Base-by-base conservation (phyloP, 768 basidiomycete genomes). In the Rhizopogon roseolus region DNA sequence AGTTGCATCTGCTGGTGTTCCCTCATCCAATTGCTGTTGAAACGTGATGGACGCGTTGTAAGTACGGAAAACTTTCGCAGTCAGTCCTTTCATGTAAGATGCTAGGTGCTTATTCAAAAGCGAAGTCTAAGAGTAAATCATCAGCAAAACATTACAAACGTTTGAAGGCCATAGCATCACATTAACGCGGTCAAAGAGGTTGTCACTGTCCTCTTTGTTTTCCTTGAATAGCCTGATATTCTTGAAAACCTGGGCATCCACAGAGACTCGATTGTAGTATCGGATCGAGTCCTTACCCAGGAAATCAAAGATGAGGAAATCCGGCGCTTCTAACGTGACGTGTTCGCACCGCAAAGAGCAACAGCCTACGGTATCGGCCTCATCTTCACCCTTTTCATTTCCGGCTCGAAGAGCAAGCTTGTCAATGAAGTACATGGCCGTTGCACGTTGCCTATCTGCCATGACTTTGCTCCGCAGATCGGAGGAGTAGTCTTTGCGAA, bases 61-160 rank as follows among this genome's bases (percentile, higher is more conserved):
- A 49, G 97, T 99, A 93, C 97, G 96, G 79, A 99, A 99, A 27
- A 99, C 97, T 69, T 99, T 99, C 54, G 97, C 97, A 0, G 97
- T 96, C 27, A 99, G 80, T 16, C 97, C 97, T 57, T 94, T 91
- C 97, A 98, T 99, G 69, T 96, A 93, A 28, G 81, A 82, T 42
- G 82, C 83, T 55, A 99, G 78, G 69, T 98, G 93, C 67, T 94
- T 95, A 75, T 99, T 99, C 55, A 99, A 73, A 7, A 77, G 76
- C 6, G 80, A 74, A 2, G 97, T 93, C 92, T 97, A 68, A 49
- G 17, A 8, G 41, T 38, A 37, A 27, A 44, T 6, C 16, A 19
- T 14, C 17, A 50, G 39, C 28, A 9, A 3, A 40, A 49, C 17
- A 7, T 36, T 54, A 16, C 25, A 51, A 27, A 6, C 16, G 57